phyloP scores from a whole-genome alignment of 345 rosid species.

The sweet orange (Citrus sinensis) region DVS_A1.0 CM039165.1:35120501-35121000 shows the following conservation, averaged over 20 bases:
- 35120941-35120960: slow-evolving; percentile 59
- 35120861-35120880: slow-evolving; percentile 61
- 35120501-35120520: slow-evolving; percentile 47
- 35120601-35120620: slow-evolving; percentile 38
- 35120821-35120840: slow-evolving; percentile 38
- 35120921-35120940: slow-evolving; percentile 24
- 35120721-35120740: slow-evolving; percentile 72
- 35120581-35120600: slow-evolving; percentile 61
- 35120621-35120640: slow-evolving; percentile 35
- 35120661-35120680: slow-evolving; percentile 42
- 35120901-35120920: slow-evolving; percentile 38
- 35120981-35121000: slow-evolving; percentile 40
- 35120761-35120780: slow-evolving; percentile 45
- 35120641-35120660: slow-evolving; percentile 72
- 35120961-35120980: slow-evolving; percentile 57
- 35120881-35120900: slow-evolving; percentile 47
- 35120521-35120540: slow-evolving; percentile 54
- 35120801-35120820: slow-evolving; percentile 55
- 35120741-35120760: slow-evolving; percentile 43
- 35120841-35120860: slow-evolving; percentile 37
- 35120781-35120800: slow-evolving; percentile 43
- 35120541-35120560: slow-evolving; percentile 42
- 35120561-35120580: slow-evolving; percentile 30
- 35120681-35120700: slow-evolving; percentile 31
- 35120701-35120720: slow-evolving; percentile 27